Evolutionary conservation across 1,284 basidiomycete genomes (phyloP).

Genomic region (Trametes hirsuta): DNA sequence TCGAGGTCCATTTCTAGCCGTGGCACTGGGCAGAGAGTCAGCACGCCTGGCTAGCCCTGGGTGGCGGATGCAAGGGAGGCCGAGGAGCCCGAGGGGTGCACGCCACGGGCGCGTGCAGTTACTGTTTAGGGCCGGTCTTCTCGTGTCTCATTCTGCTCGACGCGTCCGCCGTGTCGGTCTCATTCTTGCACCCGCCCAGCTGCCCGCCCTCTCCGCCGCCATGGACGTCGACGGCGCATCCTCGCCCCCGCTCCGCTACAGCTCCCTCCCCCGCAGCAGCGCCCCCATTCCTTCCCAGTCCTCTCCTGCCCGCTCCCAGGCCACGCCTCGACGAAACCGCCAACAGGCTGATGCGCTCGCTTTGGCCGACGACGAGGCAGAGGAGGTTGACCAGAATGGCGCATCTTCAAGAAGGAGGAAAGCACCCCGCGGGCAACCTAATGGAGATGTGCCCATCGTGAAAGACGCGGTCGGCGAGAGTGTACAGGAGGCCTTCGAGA

Average conservation of each 20-base stretch:
- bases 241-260: conserved; percentile 42
- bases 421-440: conserved; percentile 48
- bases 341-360: conserved; percentile 62
- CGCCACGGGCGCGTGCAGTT: conserved; percentile 30
- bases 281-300: conserved; percentile 55
- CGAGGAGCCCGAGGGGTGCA: conserved; percentile 1
- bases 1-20: conserved; percentile 43
- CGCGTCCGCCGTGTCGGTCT: conserved; percentile 25
- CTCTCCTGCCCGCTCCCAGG: conserved; percentile 41
- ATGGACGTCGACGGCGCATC: conserved; percentile 50
- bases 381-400: conserved; percentile 47
- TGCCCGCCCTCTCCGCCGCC: not conserved
- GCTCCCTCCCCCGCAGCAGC: conserved; percentile 71
- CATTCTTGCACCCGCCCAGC: not conserved
- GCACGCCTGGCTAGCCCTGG: too few relatives aligned
- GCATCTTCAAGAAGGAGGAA: conserved; percentile 21
- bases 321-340: conserved; percentile 46
- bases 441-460: conserved; percentile 80
- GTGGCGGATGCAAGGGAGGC: not conserved
- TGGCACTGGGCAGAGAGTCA: not conserved
- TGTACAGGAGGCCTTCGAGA: conserved; percentile 88
- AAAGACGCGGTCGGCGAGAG: conserved; percentile 93
- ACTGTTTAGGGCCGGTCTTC: conserved; percentile 48
- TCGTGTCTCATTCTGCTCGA: conserved; percentile 42
- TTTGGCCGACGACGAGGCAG: conserved; percentile 59